phyloP scores from a whole-genome alignment of 768 basidiomycete genomes.

The Kondoa malvinella region DNA sequence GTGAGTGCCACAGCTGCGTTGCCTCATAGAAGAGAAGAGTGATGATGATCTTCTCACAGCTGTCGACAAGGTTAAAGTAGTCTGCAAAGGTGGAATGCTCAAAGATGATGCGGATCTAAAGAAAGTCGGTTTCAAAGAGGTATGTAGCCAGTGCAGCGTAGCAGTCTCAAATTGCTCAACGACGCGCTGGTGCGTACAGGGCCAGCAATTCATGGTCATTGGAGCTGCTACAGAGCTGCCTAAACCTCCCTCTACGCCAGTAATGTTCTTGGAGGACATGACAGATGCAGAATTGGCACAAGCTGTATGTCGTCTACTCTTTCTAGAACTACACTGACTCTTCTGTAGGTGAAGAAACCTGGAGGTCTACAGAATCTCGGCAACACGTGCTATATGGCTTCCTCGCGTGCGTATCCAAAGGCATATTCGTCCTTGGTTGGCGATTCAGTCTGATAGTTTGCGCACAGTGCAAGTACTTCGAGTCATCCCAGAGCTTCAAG shows the following conservation, averaged over 20 bases:
- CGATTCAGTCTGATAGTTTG: constrained; percentile 35
- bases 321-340: constrained; percentile 5
- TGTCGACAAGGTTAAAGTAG: constrained; percentile 85
- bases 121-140: constrained; percentile 66
- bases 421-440: background rate
- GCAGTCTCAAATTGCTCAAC: too few species aligned
- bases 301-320: constrained; percentile 40
- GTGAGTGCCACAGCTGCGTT: constrained; percentile 14
- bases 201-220: constrained; percentile 74
- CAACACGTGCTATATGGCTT: constrained; percentile 29
- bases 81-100: constrained; percentile 46
- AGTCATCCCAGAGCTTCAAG: constrained; percentile 71
- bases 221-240: constrained; percentile 85
- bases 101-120: constrained; percentile 60
- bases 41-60: constrained; percentile 26
- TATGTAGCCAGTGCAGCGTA: constrained; percentile 38
- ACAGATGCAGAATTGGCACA: constrained; percentile 61
- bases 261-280: constrained; percentile 86
- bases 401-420: background rate
- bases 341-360: constrained; percentile 50
- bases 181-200: constrained; percentile 37
- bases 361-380: constrained; percentile 55
- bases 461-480: constrained; percentile 89
- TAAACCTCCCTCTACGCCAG: constrained; percentile 59
- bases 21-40: background rate